phyloP scores from a whole-genome alignment of 1,284 basidiomycete genomes.

The Pterulicium gracile region DNA sequence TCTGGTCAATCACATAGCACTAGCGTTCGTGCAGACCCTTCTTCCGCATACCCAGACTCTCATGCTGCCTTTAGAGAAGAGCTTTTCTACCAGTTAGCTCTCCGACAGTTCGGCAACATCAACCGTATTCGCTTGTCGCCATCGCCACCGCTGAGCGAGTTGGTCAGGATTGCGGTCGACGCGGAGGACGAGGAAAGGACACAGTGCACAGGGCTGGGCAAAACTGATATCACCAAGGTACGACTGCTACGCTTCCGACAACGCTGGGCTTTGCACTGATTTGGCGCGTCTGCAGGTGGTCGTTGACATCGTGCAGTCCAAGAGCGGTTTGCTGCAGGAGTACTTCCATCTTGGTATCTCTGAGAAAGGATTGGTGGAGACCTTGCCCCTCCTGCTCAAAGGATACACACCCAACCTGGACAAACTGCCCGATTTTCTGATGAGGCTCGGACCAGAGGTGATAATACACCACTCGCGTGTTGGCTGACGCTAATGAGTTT shows the following conservation, averaged over 20 bases:
- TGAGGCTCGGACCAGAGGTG: constrained; percentile 81
- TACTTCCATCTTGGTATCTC: constrained; percentile 81
- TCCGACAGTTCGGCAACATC: constrained; percentile 87
- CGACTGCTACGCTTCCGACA: constrained; percentile 17
- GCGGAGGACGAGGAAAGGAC: constrained; percentile 43
- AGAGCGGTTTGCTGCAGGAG: constrained; percentile 82
- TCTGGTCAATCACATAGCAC: constrained; percentile 74
- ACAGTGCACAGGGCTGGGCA: constrained; percentile 35
- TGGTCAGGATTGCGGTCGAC: constrained; percentile 75
- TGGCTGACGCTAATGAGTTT: constrained; percentile 10
- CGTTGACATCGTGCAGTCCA: constrained; percentile 38
- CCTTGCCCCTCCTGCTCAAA: constrained; percentile 72
- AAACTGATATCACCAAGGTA: constrained; percentile 63
- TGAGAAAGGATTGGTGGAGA: constrained; percentile 53
- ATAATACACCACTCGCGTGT: constrained; percentile 11
- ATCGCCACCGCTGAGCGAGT: constrained; percentile 57
- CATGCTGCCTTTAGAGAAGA: constrained; percentile 58
- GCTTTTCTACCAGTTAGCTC: constrained; percentile 88
- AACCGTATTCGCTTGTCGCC: constrained; percentile 75
- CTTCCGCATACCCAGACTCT: background rate
- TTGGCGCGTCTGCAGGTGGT: constrained; percentile 38
- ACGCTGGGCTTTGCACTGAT: background rate
- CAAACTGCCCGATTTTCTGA: constrained; percentile 75
- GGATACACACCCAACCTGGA: constrained; percentile 84
- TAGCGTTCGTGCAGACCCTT: constrained; percentile 59